These are phyloP conservation scores for Syncephalastrum racemosum DNA, from an alignment of 371 early-diverging fungal species.

Conservation along the genomic window DNA sequence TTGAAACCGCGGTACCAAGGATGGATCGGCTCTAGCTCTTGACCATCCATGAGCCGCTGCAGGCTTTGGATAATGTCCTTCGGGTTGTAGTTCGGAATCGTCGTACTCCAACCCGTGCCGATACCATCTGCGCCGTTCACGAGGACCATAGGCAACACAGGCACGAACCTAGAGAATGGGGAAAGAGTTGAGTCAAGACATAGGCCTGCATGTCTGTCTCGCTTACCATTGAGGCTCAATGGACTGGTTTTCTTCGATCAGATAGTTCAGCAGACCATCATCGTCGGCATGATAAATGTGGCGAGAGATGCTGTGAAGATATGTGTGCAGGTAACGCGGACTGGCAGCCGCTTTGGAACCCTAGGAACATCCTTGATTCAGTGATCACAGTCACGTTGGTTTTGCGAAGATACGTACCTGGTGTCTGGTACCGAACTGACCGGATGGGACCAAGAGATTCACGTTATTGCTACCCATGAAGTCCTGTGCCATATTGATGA, in stretches of 20 bases:
- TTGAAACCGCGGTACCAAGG: slow-evolving; percentile 99
- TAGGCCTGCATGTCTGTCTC: neutral
- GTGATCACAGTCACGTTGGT: neutral
- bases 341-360: slow-evolving; percentile 99
- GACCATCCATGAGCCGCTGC: slow-evolving; percentile 77
- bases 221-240: slow-evolving; percentile 96
- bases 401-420: slow-evolving; percentile 34
- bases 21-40: slow-evolving; percentile 76
- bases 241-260: slow-evolving; percentile 92
- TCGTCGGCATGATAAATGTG: slow-evolving; percentile 87
- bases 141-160: slow-evolving; percentile 96
- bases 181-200: neutral
- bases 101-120: slow-evolving; percentile 96
- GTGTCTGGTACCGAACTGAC: slow-evolving; percentile 98
- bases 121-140: slow-evolving; percentile 99
- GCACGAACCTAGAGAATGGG: slow-evolving; percentile 71
- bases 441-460: slow-evolving; percentile 88
- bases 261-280: slow-evolving; percentile 86
- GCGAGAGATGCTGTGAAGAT: slow-evolving; percentile 79
- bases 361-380: slow-evolving; percentile 12
- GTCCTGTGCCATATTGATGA: slow-evolving; percentile 97
- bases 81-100: slow-evolving; percentile 89
- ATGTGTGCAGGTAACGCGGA: slow-evolving; percentile 98
- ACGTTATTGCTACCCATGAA: slow-evolving; percentile 99
- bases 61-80: slow-evolving; percentile 93